Evolutionary conservation across 2,329 filamentous ascomycete genomes (phyloP).

Genomic region (Colletotrichum zoysiae): DNA sequence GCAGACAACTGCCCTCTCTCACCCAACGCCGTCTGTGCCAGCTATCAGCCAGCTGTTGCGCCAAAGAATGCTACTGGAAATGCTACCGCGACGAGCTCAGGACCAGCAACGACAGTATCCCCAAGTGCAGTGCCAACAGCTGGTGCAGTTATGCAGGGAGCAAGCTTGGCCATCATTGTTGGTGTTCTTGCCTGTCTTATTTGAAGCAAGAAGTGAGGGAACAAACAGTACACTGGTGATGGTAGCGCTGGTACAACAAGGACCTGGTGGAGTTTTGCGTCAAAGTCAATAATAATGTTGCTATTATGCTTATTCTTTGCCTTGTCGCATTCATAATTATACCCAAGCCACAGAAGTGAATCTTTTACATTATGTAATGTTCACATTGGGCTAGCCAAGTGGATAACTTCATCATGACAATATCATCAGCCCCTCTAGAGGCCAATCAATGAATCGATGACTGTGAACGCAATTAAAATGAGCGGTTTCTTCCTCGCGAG

Average conservation of each 20-base stretch:
- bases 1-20: constrained; percentile 62
- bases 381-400: too few species aligned
- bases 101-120: not conserved
- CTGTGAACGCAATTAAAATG: too few species aligned
- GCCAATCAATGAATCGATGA: not conserved
- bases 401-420: not conserved
- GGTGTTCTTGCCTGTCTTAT: not conserved
- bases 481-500: not conserved
- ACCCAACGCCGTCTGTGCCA: constrained; percentile 58
- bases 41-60: constrained; percentile 53
- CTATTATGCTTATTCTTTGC: too few species aligned
- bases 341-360: too few species aligned
- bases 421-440: not conserved
- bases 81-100: constrained; percentile 10
- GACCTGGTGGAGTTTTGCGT: not conserved
- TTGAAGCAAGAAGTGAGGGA: not conserved
- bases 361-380: too few species aligned
- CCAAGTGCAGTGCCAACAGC: constrained; percentile 27
- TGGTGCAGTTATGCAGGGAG: constrained; percentile 3
- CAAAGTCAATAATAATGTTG: not conserved
- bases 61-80: constrained; percentile 37
- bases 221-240: not conserved
- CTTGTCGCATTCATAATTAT: not conserved
- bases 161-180: constrained; percentile 6
- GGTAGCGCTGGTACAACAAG: not conserved